Base-by-base conservation (phyloP, 805 yeast genomes). In the Candida boleticola region DNA sequence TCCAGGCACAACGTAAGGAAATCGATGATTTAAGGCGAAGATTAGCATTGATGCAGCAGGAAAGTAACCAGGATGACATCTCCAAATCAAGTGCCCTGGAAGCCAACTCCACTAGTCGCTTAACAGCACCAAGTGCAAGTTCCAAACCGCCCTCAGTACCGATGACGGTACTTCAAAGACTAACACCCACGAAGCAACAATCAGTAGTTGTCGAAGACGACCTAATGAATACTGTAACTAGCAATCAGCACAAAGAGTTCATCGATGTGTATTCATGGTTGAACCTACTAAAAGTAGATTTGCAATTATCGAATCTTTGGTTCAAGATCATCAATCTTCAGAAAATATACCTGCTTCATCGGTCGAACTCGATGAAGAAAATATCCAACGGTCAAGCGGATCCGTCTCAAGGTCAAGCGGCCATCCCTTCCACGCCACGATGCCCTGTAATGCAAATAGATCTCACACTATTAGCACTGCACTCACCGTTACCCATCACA, bases 401-500 rank as follows among this genome's bases (percentile, higher is more conserved):
- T n/a, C n/a, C n/a, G n/a, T n/a, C n/a, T n/a, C n/a, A n/a, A n/a
- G n/a, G n/a, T n/a, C n/a, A n/a, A n/a, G n/a, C n/a, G n/a, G n/a
- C n/a, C n/a, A n/a, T n/a, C n/a, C n/a, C n/a, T n/a, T n/a, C n/a
- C n/a, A n/a, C n/a, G 37, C 38, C 29, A 37, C 44, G 36, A 40
- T 69, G 74, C 40, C 74, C 74, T 1, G 74, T 69, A 2, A 58
- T 68, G 27, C 71, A 63, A 39, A 66, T 68, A 42, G 73, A 66
- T 47, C 58, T 68, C 45, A 62, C 64, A 44, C 53, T 63, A 32
- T 58, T 66, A 68, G 54, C 39, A 3, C 53, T 17, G 68, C 64
- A 21, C 60, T 57, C 31, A 29, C 37, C 37, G 19, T 14, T 35
- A 19, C 39, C 35, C 9, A 7, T 31, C 6, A 31, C 35, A 31